These are phyloP conservation scores for Cicer pinnatifidum DNA, from an alignment of 306 rosid species.

Conservation along the genomic window DNA sequence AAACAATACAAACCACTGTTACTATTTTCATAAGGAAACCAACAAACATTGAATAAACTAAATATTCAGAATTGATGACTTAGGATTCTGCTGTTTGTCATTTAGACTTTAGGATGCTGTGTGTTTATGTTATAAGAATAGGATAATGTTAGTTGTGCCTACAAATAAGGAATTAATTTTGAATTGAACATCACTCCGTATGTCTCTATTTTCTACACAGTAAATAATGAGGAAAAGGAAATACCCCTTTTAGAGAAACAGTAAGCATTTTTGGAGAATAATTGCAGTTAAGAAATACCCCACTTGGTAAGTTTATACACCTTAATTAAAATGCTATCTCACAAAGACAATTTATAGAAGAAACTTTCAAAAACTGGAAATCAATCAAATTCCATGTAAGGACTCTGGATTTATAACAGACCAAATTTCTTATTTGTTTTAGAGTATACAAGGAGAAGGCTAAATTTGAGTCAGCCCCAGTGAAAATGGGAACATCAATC, in stretches of 20 bases:
- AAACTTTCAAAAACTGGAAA: constrained; percentile 31
- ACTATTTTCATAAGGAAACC: neutral
- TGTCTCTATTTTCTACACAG: neutral
- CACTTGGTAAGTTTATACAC: constrained; percentile 33
- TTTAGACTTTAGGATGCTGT: too few relatives aligned
- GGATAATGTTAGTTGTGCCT: too few relatives aligned
- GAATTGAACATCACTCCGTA: neutral
- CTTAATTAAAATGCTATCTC: constrained; percentile 24
- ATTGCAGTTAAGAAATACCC: neutral
- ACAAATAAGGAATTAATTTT: too few relatives aligned
- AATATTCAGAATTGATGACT: too few relatives aligned
- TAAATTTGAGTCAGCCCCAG: neutral
- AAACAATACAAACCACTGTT: neutral
- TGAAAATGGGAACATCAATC: neutral
- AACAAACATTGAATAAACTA: too few relatives aligned
- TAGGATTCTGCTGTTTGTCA: too few relatives aligned
- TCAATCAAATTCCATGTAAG: constrained; percentile 34
- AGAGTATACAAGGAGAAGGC: neutral
- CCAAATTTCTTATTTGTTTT: constrained; percentile 11
- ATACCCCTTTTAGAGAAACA: neutral
- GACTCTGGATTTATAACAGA: constrained; percentile 27
- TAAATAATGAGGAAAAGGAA: neutral
- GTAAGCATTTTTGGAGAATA: neutral
- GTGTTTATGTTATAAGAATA: too few relatives aligned
- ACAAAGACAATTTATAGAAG: neutral